A percentile compares a stretch with the other conserved stretches of the same genome.
Conservation (phyloP, 2,329 filamentous ascomycete species). For the Colletotrichum lupini region DNA sequence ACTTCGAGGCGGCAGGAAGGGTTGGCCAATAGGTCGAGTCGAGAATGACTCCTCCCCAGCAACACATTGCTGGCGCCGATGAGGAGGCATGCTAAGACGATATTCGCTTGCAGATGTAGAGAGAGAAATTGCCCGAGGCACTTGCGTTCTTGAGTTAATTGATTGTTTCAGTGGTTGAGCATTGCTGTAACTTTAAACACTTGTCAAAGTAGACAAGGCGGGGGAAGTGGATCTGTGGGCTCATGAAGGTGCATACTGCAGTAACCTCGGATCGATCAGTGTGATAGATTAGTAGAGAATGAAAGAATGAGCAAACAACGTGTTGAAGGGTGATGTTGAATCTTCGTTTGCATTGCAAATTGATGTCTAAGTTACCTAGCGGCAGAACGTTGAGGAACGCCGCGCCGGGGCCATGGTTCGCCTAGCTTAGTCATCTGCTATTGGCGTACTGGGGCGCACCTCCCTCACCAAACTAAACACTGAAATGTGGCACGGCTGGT, state of each 20-base stretch:
- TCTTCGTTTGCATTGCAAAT: neutral
- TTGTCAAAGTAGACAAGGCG: neutral
- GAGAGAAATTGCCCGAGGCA: conserved; percentile 15
- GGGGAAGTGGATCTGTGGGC: neutral
- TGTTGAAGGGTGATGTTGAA: neutral
- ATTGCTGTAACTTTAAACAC: neutral
- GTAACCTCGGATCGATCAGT: neutral
- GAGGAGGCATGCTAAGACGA: neutral
- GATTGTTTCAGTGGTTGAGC: conserved; percentile 12
- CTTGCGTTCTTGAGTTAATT: conserved; percentile 21
- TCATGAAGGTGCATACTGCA: neutral
- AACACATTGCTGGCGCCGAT: neutral
- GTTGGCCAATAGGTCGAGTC: neutral
- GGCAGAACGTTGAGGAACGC: neutral
- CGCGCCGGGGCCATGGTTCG: neutral
- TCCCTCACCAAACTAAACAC: neutral
- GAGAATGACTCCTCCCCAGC: conserved; percentile 2
- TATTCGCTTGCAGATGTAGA: neutral
- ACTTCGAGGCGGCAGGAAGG: neutral
- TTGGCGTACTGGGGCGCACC: neutral
- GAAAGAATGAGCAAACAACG: neutral
- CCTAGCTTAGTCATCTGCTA: conserved; percentile 24
- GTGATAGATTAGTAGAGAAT: neutral
- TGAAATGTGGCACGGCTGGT: neutral
- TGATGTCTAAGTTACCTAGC: neutral